A percentile compares a stretch with the other conserved stretches of the same genome.
These are phyloP conservation scores for Clonostachys rosea DNA, from an alignment of 2,329 filamentous ascomycete genomes.

Conservation along the genomic window DNA sequence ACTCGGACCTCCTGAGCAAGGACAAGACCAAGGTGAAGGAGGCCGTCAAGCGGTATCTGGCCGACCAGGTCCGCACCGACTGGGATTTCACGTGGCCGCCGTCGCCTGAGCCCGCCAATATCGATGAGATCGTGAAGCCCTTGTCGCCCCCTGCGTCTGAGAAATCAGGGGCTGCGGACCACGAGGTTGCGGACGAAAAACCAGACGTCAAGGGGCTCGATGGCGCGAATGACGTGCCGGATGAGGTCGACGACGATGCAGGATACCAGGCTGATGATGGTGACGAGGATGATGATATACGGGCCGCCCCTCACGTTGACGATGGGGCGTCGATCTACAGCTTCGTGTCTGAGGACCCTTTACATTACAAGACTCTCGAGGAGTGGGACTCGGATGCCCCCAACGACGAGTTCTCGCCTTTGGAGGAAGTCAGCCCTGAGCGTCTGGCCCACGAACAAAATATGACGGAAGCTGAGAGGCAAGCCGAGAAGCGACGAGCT, in stretches of 20 bases:
- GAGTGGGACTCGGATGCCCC: conserved; percentile 57
- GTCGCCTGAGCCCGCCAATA: conserved; percentile 2
- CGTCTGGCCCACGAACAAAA: neutral
- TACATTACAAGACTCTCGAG: conserved; percentile 42
- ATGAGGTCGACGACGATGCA: conserved; percentile 25
- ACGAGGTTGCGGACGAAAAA: neutral
- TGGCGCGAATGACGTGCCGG: conserved; percentile 10
- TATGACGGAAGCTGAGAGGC: conserved; percentile 32
- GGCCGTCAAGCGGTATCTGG: conserved; percentile 52
- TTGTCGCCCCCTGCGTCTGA: neutral
- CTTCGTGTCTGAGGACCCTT: conserved; percentile 48
- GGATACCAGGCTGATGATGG: conserved; percentile 31
- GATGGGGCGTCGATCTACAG: conserved; percentile 45
- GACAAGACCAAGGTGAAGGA: conserved; percentile 61
- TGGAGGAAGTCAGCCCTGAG: conserved; percentile 17
- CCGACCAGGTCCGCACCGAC: conserved; percentile 49
- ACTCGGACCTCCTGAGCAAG: conserved; percentile 55
- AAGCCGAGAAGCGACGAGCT: conserved; percentile 50
- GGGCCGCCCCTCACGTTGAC: conserved; percentile 21
- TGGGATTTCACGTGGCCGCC: conserved; percentile 56
- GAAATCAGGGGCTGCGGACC: neutral
- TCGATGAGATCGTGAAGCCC: neutral
- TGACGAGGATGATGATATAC: conserved; percentile 36
- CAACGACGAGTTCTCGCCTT: conserved; percentile 39
- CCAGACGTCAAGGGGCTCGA: neutral